Percentiles rank a stretch among this genome's conserved stretches.
Evolutionary conservation across 2,329 filamentous ascomycete genomes (phyloP).

Genomic region (Rosellinia necatrix): DNA sequence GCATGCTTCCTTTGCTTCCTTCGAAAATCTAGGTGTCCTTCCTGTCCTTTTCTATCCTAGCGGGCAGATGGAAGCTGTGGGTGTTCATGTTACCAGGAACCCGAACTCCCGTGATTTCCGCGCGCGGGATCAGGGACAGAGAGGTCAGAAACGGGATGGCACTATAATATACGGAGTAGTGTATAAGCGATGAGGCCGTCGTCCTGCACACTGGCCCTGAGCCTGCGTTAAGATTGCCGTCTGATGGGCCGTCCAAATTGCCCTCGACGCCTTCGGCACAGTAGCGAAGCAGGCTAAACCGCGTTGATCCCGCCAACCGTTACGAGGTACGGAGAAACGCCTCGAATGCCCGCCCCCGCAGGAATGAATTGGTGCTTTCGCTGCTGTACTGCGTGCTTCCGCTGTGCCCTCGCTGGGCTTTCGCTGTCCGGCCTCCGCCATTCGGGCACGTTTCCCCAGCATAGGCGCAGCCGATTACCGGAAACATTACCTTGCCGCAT

Average conservation of each 20-base stretch:
- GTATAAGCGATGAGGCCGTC: slow-evolving; percentile 2
- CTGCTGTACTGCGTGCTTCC: no score
- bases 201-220: background rate
- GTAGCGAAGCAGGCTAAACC: background rate
- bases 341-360: slow-evolving; percentile 6
- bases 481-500: slow-evolving; percentile 13
- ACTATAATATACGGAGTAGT: no score
- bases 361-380: no score
- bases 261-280: background rate
- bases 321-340: slow-evolving; percentile 14
- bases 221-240: background rate
- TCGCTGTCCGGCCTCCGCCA: slow-evolving; percentile 28
- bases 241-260: background rate
- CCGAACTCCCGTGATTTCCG: background rate
- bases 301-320: slow-evolving; percentile 9
- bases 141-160: no score
- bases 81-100: background rate
- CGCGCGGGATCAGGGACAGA: no score
- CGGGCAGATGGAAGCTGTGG: background rate
- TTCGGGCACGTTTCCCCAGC: slow-evolving; percentile 18
- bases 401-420: no score
- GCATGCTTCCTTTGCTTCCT: slow-evolving; percentile 21
- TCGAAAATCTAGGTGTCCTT: background rate
- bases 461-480: slow-evolving; percentile 24
- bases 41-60: background rate